A percentile compares a stretch with the other conserved stretches of the same genome.
These are phyloP conservation scores for Saccharomycopsis malanga DNA, from an alignment of 805 yeast genomes.

Conservation along the genomic window DNA sequence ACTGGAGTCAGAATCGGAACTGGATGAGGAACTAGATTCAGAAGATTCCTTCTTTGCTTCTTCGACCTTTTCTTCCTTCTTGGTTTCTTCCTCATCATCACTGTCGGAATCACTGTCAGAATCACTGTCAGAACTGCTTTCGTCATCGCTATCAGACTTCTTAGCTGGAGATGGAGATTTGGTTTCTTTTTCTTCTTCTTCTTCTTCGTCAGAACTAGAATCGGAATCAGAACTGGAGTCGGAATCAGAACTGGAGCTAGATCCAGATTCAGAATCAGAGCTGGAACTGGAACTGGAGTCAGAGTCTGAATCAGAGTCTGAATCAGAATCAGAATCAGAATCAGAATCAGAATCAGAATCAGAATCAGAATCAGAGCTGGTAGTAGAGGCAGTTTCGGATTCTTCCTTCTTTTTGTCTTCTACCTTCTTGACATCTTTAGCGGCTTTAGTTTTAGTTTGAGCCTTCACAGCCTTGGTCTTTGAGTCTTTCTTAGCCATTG, in stretches of 20 bases:
- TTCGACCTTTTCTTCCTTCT: constrained; percentile 22
- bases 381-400: constrained; percentile 24
- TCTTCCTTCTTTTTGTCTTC: constrained; percentile 10
- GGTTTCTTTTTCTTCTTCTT: constrained; percentile 11
- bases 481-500: constrained; percentile 18
- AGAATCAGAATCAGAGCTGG: constrained; percentile 19
- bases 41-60: constrained; percentile 28
- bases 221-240: constrained; percentile 25
- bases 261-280: constrained; percentile 27
- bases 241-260: constrained; percentile 28
- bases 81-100: constrained; percentile 17
- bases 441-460: neutral
- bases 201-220: constrained; percentile 25
- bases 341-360: constrained; percentile 24
- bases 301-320: constrained; percentile 17
- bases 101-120: constrained; percentile 26
- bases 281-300: constrained; percentile 21
- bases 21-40: constrained; percentile 30
- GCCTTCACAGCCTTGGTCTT: constrained; percentile 9
- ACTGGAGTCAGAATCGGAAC: constrained; percentile 26
- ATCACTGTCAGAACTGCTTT: constrained; percentile 23
- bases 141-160: constrained; percentile 4
- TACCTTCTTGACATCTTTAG: constrained; percentile 9
- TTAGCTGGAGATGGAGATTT: no score
- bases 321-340: constrained; percentile 9